Percentiles rank a stretch among this genome's conserved stretches.
phyloP scores from a whole-genome alignment of 305 asterid genomes.

The Solanum aculeatissimum region DNA sequence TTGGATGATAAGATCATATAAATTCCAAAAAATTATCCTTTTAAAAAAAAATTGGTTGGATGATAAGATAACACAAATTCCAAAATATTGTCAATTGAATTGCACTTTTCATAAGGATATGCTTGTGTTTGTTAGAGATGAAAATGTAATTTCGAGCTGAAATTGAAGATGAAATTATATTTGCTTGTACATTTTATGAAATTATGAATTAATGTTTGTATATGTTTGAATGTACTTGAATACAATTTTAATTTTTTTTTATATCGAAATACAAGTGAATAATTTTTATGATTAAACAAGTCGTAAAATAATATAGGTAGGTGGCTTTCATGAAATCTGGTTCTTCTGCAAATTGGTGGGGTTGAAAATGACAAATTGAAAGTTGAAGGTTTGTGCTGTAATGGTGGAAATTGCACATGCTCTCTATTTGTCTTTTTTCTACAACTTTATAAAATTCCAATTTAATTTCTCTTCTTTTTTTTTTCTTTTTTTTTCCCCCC shows the following conservation, averaged over 20 bases:
- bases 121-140: neutral
- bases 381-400: constrained; percentile 9
- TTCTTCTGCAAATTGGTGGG: neutral
- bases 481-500: constrained; percentile 1
- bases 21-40: neutral
- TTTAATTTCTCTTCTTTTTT: neutral
- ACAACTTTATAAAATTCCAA: neutral
- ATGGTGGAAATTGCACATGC: constrained; percentile 23
- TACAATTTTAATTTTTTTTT: neutral
- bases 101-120: neutral
- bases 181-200: neutral
- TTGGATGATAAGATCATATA: neutral
- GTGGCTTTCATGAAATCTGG: neutral
- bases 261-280: neutral
- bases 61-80: neutral
- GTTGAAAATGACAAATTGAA: constrained; percentile 10
- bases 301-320: neutral
- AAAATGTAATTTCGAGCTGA: neutral
- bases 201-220: neutral
- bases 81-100: neutral
- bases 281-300: neutral
- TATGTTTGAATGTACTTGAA: neutral
- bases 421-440: constrained; percentile 18
- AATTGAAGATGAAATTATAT: accelerated
- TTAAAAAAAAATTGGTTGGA: too few species aligned